Percentiles rank a stretch among this genome's conserved stretches.
These are phyloP conservation scores for Fusarium virguliforme DNA, from an alignment of 2,329 filamentous ascomycete genomes.

Conservation along the genomic window DNA sequence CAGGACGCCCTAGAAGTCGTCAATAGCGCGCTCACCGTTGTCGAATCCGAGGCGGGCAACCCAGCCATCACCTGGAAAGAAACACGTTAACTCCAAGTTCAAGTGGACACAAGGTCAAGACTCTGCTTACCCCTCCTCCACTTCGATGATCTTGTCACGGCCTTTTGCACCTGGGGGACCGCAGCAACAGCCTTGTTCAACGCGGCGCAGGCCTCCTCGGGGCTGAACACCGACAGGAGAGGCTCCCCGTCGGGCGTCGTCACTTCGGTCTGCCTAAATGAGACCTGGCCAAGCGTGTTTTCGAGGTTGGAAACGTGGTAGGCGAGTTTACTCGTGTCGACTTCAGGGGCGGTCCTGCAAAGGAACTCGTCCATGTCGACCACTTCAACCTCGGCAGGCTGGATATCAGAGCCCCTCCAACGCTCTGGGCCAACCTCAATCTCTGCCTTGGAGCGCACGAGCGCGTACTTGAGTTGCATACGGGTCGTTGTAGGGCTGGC, in stretches of 20 bases:
- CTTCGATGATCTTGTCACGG: neutral
- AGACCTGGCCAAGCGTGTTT: neutral
- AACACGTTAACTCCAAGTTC: neutral
- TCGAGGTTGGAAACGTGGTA: slow-evolving; percentile 9
- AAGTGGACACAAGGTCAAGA: neutral
- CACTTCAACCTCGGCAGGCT: slow-evolving; percentile 16
- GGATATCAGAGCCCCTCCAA: neutral
- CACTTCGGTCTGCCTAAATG: neutral
- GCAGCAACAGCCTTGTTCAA: slow-evolving; percentile 4
- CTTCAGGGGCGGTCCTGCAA: neutral
- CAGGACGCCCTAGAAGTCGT: neutral
- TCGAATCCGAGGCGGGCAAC: neutral
- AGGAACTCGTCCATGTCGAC: slow-evolving; percentile 25
- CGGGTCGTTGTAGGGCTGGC: neutral
- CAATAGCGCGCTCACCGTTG: neutral
- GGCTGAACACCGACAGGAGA: neutral
- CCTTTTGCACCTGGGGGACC: neutral
- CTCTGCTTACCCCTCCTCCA: neutral
- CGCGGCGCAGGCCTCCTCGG: slow-evolving; percentile 2
- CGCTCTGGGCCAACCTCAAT: slow-evolving; percentile 2
- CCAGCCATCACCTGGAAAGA: neutral
- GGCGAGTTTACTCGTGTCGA: slow-evolving; percentile 11
- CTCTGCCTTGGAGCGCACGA: slow-evolving; percentile 17
- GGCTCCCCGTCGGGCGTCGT: neutral
- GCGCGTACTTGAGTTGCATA: slow-evolving; percentile 18